These are phyloP conservation scores for Tuber brumale DNA, from an alignment of 495 filamentous ascomycete species.

Conservation along the genomic window DNA sequence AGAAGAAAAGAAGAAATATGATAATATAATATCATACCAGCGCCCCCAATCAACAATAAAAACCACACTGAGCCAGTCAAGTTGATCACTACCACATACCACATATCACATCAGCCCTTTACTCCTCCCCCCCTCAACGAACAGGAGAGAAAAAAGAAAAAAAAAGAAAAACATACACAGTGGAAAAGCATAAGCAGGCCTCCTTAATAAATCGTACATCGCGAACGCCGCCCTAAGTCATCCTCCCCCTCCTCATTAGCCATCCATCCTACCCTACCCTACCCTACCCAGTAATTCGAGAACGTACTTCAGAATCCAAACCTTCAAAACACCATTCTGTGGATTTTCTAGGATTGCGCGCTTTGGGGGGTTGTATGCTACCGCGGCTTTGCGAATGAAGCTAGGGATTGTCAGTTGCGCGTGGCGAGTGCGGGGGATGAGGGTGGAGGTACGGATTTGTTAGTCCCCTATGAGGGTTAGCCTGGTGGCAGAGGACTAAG, in stretches of 20 bases:
- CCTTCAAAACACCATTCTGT: constrained; percentile 26
- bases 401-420: not conserved
- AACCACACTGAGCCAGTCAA: constrained; percentile 96
- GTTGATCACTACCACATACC: constrained; percentile 56
- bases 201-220: constrained; percentile 68
- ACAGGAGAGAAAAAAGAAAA: not conserved
- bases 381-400: constrained; percentile 62
- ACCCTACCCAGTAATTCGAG: constrained; percentile 46
- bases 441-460: constrained; percentile 30
- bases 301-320: constrained; percentile 41
- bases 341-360: constrained; percentile 51
- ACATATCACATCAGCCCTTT: constrained; percentile 11
- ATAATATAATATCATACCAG: constrained; percentile 56
- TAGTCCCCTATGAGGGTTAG: constrained; percentile 31
- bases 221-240: constrained; percentile 56
- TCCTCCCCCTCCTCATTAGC: constrained; percentile 2
- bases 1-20: constrained; percentile 6
- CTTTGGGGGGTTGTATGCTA: constrained; percentile 50
- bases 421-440: not conserved
- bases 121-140: not conserved
- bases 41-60: constrained; percentile 86
- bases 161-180: constrained; percentile 43
- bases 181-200: constrained; percentile 77
- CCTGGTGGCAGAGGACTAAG: not conserved
- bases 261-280: constrained; percentile 47